Conservation (phyloP, 176 grass and related monocot species). For the barley (Hordeum vulgare) region MorexV3_pseudomolecules_assembly NC_058519.1:593978877-593979376, state of each 20-base stretch:
- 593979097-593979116: constrained; percentile 34
- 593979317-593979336: constrained; percentile 52
- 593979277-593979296: constrained; percentile 47
- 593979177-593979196: constrained; percentile 80
- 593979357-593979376: constrained; percentile 62
- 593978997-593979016: constrained; percentile 97
- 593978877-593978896: constrained; percentile 12
- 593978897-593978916: not conserved
- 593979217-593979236: constrained; percentile 74
- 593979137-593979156: constrained; percentile 40
- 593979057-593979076: constrained; percentile 91
- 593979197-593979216: constrained; percentile 74
- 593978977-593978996: constrained; percentile 96
- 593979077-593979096: constrained; percentile 64
- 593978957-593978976: constrained; percentile 36
- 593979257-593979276: constrained; percentile 52
- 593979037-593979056: constrained; percentile 91
- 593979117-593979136: constrained; percentile 29
- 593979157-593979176: constrained; percentile 72
- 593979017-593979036: constrained; percentile 96
- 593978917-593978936: not conserved
- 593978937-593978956: constrained; percentile 6
- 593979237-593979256: constrained; percentile 37
- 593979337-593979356: constrained; percentile 77
- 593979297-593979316: constrained; percentile 57